Conservation (phyloP, 148 eudicot species). For the Vaccinium macrocarpon region DNA sequence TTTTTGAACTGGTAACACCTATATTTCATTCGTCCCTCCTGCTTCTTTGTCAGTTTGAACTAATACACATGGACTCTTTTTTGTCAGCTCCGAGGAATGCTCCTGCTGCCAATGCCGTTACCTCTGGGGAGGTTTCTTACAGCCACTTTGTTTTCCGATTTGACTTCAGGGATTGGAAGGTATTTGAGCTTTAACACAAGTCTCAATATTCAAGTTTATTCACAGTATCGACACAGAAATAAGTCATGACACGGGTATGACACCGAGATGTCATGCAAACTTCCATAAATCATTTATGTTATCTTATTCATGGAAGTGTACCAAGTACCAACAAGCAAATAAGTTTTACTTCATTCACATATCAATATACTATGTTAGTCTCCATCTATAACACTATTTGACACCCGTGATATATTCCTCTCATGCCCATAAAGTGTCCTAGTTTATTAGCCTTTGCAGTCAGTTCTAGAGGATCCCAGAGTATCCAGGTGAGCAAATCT, state of each 20-base stretch:
- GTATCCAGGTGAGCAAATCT: background rate
- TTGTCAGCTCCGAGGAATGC: conserved; percentile 86
- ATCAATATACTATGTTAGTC: background rate
- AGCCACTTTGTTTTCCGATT: conserved; percentile 81
- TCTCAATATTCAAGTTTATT: background rate
- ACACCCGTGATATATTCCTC: background rate
- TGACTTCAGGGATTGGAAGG: conserved; percentile 93
- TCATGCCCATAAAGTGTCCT: background rate
- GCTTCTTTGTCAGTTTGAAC: background rate
- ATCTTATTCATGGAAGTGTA: background rate
- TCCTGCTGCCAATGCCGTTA: conserved; percentile 69
- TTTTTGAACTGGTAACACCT: background rate
- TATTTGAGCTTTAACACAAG: conserved; percentile 5
- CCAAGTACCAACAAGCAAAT: background rate
- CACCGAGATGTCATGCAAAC: background rate
- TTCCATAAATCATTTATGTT: background rate
- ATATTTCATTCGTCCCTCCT: background rate
- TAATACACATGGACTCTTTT: background rate
- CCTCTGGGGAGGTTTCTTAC: conserved; percentile 67
- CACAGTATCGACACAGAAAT: background rate
- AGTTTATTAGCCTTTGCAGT: background rate
- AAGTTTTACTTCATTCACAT: background rate
- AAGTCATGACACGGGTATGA: background rate
- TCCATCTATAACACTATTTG: background rate
- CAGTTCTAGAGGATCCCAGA: background rate